These are phyloP conservation scores for Venturia oleaginea DNA, from an alignment of 2,329 filamentous ascomycete genomes.

Conservation along the genomic window DNA sequence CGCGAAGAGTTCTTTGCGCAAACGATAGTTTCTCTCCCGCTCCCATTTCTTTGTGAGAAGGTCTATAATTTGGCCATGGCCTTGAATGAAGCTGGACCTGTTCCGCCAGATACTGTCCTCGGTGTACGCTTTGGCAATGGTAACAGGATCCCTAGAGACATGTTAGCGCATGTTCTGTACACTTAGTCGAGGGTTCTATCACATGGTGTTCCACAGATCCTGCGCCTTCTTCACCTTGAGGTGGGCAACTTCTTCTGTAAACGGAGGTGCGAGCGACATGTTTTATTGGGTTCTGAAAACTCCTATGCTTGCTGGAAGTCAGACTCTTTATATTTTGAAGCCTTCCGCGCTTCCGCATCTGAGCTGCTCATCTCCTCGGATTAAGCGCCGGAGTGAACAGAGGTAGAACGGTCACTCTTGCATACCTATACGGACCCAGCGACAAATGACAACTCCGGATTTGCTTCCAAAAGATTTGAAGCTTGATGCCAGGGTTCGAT, in stretches of 20 bases:
- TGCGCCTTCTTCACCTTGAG: conserved; percentile 79
- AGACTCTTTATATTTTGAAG: background rate
- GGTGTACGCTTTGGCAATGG: conserved; percentile 65
- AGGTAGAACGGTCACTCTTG: background rate
- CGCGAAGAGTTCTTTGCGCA: conserved; percentile 77
- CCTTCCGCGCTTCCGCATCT: background rate
- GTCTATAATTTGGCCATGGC: conserved; percentile 56
- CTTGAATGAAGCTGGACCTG: conserved; percentile 58
- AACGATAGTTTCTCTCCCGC: conserved; percentile 59
- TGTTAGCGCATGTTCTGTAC: background rate
- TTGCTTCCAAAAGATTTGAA: background rate
- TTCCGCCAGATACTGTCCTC: conserved; percentile 74
- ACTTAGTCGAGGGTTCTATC: conserved; percentile 11
- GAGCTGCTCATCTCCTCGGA: background rate
- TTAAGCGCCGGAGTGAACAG: background rate
- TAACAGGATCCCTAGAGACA: conserved; percentile 48
- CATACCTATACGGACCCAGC: background rate
- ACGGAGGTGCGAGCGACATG: conserved; percentile 55
- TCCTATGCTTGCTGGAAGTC: background rate
- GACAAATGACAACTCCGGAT: background rate
- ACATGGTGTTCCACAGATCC: conserved; percentile 73
- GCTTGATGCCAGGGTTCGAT: background rate
- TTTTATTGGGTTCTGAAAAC: background rate
- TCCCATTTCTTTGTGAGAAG: conserved; percentile 69
- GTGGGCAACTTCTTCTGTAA: conserved; percentile 61